A percentile compares a stretch with the other conserved stretches of the same genome.
Evolutionary conservation across 2,329 filamentous ascomycete species (phyloP).

Genomic region (Chaetomium strumarium): DNA sequence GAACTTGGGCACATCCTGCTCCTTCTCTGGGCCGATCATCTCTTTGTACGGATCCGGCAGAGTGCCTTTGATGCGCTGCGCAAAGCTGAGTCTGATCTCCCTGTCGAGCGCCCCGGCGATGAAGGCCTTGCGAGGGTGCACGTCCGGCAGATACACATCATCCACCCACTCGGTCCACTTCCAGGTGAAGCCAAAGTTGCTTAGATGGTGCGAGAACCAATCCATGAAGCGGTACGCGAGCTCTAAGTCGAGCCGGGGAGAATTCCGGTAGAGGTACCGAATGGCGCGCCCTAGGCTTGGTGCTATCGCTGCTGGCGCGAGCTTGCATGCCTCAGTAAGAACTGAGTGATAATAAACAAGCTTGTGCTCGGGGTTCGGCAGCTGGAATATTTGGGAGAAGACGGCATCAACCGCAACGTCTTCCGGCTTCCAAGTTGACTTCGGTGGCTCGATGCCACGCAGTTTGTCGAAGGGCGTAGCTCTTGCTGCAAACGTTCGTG

Average conservation of each 20-base stretch:
- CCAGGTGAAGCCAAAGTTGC: constrained; percentile 99
- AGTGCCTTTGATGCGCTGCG: constrained; percentile 91
- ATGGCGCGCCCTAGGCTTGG: constrained; percentile 91
- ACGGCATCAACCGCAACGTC: constrained; percentile 96
- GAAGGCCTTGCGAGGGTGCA: constrained; percentile 89
- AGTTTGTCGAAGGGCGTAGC: constrained; percentile 90
- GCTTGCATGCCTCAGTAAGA: constrained; percentile 90
- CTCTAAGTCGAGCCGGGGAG: constrained; percentile 80
- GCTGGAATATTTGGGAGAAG: constrained; percentile 87
- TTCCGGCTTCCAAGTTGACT: constrained; percentile 91
- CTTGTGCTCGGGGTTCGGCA: constrained; percentile 85
- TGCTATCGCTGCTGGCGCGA: constrained; percentile 92
- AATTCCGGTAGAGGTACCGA: constrained; percentile 78
- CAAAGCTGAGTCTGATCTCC: constrained; percentile 93
- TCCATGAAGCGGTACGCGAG: constrained; percentile 83
- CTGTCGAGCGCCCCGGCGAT: constrained; percentile 88
- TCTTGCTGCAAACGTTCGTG: constrained; percentile 85
- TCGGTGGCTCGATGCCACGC: constrained; percentile 57
- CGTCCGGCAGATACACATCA: constrained; percentile 68
- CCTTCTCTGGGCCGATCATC: constrained; percentile 79
- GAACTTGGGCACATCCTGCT: constrained; percentile 93
- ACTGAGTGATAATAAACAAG: constrained; percentile 95
- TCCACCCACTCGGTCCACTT: constrained; percentile 98
- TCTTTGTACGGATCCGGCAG: constrained; percentile 78
- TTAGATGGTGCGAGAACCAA: constrained; percentile 96